Conservation (phyloP, 768 basidiomycete species). For the Trametes cingulata region DNA sequence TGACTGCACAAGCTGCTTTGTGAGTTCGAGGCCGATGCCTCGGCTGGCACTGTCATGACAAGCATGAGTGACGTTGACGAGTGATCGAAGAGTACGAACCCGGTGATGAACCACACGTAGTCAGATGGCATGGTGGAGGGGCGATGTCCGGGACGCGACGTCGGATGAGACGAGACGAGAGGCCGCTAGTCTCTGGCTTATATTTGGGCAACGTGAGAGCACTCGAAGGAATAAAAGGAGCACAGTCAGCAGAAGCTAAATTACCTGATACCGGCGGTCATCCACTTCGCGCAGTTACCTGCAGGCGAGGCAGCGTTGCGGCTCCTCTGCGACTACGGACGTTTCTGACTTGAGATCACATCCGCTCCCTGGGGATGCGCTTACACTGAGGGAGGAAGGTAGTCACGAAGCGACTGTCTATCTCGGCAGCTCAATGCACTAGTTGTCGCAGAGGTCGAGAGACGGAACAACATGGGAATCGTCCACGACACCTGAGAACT, state of each 20-base stretch:
- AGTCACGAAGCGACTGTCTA: too few species aligned
- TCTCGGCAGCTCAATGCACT: too few species aligned
- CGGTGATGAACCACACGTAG: not conserved
- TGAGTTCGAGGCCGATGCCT: constrained; percentile 34
- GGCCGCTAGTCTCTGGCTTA: not conserved
- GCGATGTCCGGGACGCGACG: not conserved
- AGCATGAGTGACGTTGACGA: not conserved
- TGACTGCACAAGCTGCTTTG: constrained; percentile 25
- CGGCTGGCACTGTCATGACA: constrained; percentile 12
- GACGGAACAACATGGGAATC: not conserved
- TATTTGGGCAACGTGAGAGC: not conserved
- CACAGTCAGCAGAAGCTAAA: not conserved
- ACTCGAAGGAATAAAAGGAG: not conserved
- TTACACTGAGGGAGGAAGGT: too few species aligned
- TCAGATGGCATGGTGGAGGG: not conserved
- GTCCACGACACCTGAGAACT: not conserved
- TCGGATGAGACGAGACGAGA: not conserved
- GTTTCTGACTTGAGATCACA: too few species aligned
- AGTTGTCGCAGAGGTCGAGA: not conserved
- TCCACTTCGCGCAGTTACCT: too few species aligned
- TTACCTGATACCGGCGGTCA: too few species aligned
- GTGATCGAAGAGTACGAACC: not conserved
- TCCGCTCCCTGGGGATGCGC: too few species aligned
- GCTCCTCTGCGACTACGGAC: too few species aligned
- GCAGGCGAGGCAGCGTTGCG: too few species aligned